Evolutionary conservation across 306 rosid genomes (phyloP).

Genomic region (Cucumis cinereus): DNA sequence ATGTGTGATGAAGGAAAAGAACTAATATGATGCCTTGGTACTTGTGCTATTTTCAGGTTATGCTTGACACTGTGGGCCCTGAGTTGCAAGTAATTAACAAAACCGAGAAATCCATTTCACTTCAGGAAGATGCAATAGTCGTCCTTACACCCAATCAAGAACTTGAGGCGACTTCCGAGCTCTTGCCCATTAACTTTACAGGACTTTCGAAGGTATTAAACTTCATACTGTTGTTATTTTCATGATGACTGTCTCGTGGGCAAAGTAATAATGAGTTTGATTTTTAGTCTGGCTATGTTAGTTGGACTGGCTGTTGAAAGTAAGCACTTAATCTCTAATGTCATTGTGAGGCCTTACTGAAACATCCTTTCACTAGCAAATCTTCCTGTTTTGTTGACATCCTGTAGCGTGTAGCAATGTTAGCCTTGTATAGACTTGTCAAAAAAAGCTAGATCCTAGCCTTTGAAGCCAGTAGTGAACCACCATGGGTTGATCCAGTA

Average conservation of each 20-base stretch:
- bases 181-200: conserved; percentile 79
- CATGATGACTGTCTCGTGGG: neutral
- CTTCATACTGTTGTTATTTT: neutral
- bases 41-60: conserved; percentile 37
- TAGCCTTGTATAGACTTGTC: neutral
- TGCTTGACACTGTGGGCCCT: conserved; percentile 86
- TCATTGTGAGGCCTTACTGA: neutral
- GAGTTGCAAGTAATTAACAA: conserved; percentile 71
- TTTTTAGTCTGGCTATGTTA: neutral
- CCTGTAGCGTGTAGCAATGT: neutral
- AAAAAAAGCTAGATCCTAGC: too few relatives aligned
- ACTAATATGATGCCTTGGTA: neutral
- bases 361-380: neutral
- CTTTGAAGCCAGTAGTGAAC: neutral
- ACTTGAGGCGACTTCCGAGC: conserved; percentile 60
- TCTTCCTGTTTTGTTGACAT: neutral
- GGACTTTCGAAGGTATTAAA: conserved; percentile 64
- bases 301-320: neutral
- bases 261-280: neutral
- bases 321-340: neutral
- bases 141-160: conserved; percentile 61
- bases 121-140: conserved; percentile 49
- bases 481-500: neutral
- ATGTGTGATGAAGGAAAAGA: neutral
- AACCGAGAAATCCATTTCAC: conserved; percentile 50